Evolutionary conservation across 2,329 filamentous ascomycete species (phyloP).

Genomic region (Aureobasidium uvarum): DNA sequence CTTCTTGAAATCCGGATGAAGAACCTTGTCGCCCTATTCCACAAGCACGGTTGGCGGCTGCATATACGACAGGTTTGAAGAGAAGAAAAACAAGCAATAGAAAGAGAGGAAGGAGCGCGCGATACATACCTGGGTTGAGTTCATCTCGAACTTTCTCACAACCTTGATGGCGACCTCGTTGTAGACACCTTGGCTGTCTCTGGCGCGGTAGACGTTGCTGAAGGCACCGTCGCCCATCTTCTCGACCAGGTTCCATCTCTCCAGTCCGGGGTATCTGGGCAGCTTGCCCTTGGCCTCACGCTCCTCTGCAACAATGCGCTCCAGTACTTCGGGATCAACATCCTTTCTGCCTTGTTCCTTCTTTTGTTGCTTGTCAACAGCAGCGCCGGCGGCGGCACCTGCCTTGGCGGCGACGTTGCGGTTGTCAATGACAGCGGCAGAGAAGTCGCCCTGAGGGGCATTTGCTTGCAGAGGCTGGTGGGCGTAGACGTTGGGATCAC

Average conservation of each 20-base stretch:
- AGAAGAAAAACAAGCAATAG: slow-evolving; percentile 39
- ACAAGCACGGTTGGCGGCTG: slow-evolving; percentile 51
- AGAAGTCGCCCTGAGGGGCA: slow-evolving; percentile 58
- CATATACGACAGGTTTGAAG: slow-evolving; percentile 32
- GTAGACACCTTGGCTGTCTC: slow-evolving; percentile 67
- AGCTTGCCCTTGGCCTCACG: slow-evolving; percentile 81
- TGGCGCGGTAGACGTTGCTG: slow-evolving; percentile 94
- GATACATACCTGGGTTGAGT: slow-evolving; percentile 79
- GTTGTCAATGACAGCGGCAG: slow-evolving; percentile 60
- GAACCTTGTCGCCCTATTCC: slow-evolving; percentile 79
- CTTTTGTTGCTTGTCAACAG: slow-evolving; percentile 61
- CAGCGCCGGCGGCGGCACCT: slow-evolving; percentile 62
- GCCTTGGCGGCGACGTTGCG: slow-evolving; percentile 67
- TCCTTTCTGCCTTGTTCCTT: slow-evolving; percentile 47
- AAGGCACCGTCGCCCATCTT: slow-evolving; percentile 99
- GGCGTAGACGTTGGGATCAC: slow-evolving; percentile 61
- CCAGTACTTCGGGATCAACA: slow-evolving; percentile 65
- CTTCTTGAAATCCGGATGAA: slow-evolving; percentile 94
- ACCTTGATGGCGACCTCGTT: slow-evolving; percentile 96
- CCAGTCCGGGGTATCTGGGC: slow-evolving; percentile 78
- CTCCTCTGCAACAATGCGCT: slow-evolving; percentile 87
- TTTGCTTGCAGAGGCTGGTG: slow-evolving; percentile 54
- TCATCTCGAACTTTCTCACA: slow-evolving; percentile 98
- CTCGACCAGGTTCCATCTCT: slow-evolving; percentile 81
- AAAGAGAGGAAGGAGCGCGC: slow-evolving; percentile 37